Base-by-base conservation (phyloP, 768 basidiomycete genomes). In the Boletus reticulatus region DNA sequence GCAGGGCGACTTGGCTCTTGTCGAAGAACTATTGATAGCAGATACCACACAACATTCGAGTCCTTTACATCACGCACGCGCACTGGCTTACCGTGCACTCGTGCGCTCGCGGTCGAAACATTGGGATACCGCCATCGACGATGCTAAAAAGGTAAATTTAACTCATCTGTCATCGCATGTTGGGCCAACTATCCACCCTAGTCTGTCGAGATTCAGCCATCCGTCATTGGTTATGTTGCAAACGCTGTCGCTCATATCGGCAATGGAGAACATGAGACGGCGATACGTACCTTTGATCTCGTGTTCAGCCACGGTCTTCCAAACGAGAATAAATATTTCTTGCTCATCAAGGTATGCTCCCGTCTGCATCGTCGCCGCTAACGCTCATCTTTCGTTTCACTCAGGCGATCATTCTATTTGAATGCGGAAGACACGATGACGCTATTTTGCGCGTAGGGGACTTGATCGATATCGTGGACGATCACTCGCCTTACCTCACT, bases 141-240 rank as follows among this genome's bases (percentile, higher is more conserved):
- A 56, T 34, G 58, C 53, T 0, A 61, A 42, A 37, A n/a, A 22
- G 54, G 60, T 57, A 22, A 22, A 1, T 5, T 32, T 8, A 1
- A 0, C 0, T 7, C n/a, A 11, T 29, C 14, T 22, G 2, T 13
- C 6, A 12, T 14, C 29, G 1, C 3, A 9, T 27, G 1, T n/a
- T 2, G 11, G 20, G 2, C 29, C 59, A 29, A 59, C 32, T 2
- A 6, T 36, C 27, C 16, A 32, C 5, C 0, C 14, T 29, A 44
- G 61, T 62, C 61, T 11, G 22, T 55, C n/a, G 10, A 55, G 7
- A 8, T 44, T n/a, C 50, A 50, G 14, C 39, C 11, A 14, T 59
- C 62, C 1, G 45, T 48, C 2, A 44, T 62, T 6, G 61, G 52
- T 37, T 36, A 62, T 44, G 41, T 62, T 17, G 61, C 61, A 7